Evolutionary conservation across 2,329 filamentous ascomycete species (phyloP), one percentile per base, ranked within the genome.

Genomic region (Aspergillus hiratsukae): DNA sequence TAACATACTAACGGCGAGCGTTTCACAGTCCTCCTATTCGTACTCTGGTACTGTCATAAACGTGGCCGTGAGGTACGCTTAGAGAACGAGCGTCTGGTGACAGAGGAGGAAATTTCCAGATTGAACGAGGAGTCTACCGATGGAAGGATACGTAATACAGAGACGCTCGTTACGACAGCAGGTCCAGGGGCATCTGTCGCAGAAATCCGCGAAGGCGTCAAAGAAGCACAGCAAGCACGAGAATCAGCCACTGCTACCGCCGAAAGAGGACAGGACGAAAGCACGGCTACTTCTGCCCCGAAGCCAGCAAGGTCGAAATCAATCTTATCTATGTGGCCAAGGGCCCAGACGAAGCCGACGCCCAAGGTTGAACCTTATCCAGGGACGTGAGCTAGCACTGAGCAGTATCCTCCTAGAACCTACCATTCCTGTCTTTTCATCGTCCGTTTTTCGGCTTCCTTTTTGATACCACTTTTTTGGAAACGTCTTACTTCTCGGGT

Each of bases 41-140:
- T 96, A 48, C 87, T 97, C 66, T 99, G 93, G 92, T 99, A 97
- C 76, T 97, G 92, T 76, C 88, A 97, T 76, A 97, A 97, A 78
- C 89, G 94, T 53, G 94, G 94, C 41, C 86, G 86, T 48, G 93
- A 99, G 76, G 87, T 86, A 6, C 84, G 94, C 51, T 83, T 97
- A 11, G 87, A 88, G 69, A 84, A 79, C 51, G 82, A 84, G 60
- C 75, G 78, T 14, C 69, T 80, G 17, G 73, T 78, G 25, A 77
- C 75, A 0, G 76, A 78, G 59, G 70, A 74, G 41, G 77, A 79
- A 61, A 72, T 77, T 27, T 63, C 59, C 27, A 69, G 70, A 58
- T 63, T 78, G 53, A 77, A 78, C 28, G 66, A 69, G 43, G 66
- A 75, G 4, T 54, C 61, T 2, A 64, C 66, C 28, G 71, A 70